Base-by-base conservation (phyloP, 352 stramenopile genomes). In the Aphanomyces stellatus region DNA sequence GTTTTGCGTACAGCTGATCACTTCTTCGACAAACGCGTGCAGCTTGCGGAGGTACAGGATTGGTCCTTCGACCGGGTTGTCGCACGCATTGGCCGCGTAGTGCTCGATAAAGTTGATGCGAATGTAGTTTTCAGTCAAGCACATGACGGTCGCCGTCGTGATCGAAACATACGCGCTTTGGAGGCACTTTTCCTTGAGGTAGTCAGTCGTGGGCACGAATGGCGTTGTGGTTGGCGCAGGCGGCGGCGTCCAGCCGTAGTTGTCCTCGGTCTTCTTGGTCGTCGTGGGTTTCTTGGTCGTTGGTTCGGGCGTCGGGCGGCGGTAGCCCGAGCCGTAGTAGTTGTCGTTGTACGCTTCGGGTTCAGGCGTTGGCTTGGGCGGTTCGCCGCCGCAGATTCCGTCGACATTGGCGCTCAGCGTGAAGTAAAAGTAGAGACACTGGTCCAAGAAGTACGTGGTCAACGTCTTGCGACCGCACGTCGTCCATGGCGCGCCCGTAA, bases 31-130 rank as follows among this genome's bases (percentile, higher is more conserved):
- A 24, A 67, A 67, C 27, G 37, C 60, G 35, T 67, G 60, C n/a
- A 67, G 60, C 11, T 67, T 67, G 15, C 28, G 19, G 27, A 67
- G 60, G 60, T 67, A 67, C 28, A 67, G n/a, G 0, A 57, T 57
- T 19, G 60, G 60, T 3, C 60, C 60, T 46, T 67, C 60, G 8
- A 67, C 46, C 24, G 60, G 60, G 42, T 67, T 67, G 13, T 49
- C 31, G 34, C 60, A 67, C 19, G 60, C 60, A 2, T 31, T n/a
- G 11, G 60, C 37, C 19, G 60, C 60, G 43, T 67, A 67, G 60
- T 67, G 60, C 33, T 67, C 60, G 35, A 67, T 67, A 40, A 67
- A 67, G 33, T 67, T 67, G 60, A 67, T 46, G 25, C 60, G 60
- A 31, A 67, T 67, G 60, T 67, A 67, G 37, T 67, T 67, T 46